Percentiles rank a stretch among this genome's conserved stretches.
Conservation (phyloP, 441 rosid species). For the Euphorbia celastroides region DNA sequence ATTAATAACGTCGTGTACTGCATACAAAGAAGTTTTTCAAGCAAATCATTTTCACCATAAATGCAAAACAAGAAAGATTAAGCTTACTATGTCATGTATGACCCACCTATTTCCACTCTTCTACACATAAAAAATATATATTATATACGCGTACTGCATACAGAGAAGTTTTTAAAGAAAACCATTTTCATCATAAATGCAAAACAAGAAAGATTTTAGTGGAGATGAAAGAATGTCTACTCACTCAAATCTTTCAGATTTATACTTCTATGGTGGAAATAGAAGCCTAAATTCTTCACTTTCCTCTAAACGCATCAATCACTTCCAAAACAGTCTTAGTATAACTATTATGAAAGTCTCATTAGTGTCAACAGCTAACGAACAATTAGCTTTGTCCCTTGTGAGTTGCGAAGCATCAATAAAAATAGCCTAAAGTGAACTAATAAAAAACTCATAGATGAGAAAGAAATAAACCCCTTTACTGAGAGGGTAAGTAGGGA, state of each 20-base stretch:
- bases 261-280: background rate
- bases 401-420: background rate
- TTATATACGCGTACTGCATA: background rate
- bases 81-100: background rate
- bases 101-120: background rate
- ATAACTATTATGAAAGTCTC: background rate
- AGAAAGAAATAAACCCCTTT: too few species aligned
- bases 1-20: background rate
- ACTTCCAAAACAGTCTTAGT: background rate
- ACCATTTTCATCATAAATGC: background rate
- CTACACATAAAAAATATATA: background rate
- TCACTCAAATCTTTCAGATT: background rate
- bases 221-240: background rate
- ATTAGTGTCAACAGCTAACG: slow-evolving; percentile 1
- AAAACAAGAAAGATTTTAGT: background rate
- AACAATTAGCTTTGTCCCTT: background rate
- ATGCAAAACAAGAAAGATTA: background rate
- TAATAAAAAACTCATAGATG: too few species aligned
- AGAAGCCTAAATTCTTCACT: background rate
- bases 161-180: background rate
- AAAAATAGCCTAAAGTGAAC: background rate
- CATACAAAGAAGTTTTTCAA: background rate
- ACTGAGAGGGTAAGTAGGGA: too few species aligned
- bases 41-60: background rate
- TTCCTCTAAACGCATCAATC: background rate